Percentiles rank a stretch among this genome's conserved stretches.
phyloP scores from a whole-genome alignment of 208 protist species.

The Wallacemonas sp. region DNA sequence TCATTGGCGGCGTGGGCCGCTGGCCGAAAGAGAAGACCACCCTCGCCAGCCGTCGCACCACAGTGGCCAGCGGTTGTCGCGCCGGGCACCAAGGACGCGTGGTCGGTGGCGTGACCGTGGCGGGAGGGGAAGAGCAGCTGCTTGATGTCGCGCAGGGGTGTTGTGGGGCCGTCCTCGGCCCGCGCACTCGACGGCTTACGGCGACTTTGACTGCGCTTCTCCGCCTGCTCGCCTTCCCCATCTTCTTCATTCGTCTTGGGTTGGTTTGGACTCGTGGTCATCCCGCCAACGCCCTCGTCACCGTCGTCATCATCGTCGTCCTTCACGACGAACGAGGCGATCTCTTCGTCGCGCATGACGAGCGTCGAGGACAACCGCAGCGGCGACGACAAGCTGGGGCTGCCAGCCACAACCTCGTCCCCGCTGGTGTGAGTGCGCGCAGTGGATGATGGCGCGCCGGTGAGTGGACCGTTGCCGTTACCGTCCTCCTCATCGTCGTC shows the following conservation, averaged over 20 bases:
- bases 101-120: slow-evolving; percentile 6
- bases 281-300: background rate
- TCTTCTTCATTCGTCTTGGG: background rate
- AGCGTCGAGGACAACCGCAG: background rate
- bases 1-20: background rate
- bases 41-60: too few species aligned
- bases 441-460: background rate
- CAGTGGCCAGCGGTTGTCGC: background rate
- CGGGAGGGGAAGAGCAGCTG: slow-evolving; percentile 15
- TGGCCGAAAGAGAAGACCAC: background rate
- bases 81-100: background rate
- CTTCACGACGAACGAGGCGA: background rate
- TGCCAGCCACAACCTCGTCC: background rate
- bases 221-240: background rate
- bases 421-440: background rate
- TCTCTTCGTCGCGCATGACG: background rate
- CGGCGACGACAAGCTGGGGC: background rate
- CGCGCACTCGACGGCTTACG: background rate
- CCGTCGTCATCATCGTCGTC: slow-evolving; percentile 10
- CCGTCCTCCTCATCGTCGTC: slow-evolving; percentile 16
- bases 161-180: background rate
- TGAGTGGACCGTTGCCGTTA: background rate
- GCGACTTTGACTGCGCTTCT: background rate
- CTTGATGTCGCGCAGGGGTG: slow-evolving; percentile 10
- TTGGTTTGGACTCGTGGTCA: background rate